phyloP scores from a whole-genome alignment of 106 monocot genomes.

The Vanilla planifolia region DNA sequence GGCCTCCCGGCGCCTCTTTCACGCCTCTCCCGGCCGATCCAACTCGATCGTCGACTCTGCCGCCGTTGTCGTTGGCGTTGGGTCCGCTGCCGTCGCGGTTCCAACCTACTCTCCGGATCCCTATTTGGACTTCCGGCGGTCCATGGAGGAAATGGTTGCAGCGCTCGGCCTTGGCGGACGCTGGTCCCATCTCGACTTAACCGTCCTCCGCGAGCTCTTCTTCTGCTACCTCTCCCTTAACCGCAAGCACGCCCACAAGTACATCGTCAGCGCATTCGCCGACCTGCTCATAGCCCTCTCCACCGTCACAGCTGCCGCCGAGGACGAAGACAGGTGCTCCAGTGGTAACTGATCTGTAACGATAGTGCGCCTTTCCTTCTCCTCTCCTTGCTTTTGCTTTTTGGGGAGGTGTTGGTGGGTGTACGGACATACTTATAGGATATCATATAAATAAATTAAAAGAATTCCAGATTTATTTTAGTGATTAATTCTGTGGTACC shows the following conservation, averaged over 20 bases:
- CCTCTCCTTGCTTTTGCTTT: too few relatives aligned
- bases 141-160: conserved; percentile 71
- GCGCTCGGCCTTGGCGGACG: conserved; percentile 25
- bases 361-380: conserved; percentile 2
- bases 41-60: conserved; percentile 39
- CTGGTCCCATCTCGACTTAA: conserved; percentile 9
- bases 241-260: conserved; percentile 42
- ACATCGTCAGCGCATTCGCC: conserved; percentile 56
- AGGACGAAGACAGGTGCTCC: background rate
- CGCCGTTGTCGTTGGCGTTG: conserved; percentile 4
- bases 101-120: conserved; percentile 56
- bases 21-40: conserved; percentile 44
- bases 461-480: too few relatives aligned
- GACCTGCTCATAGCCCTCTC: conserved; percentile 38
- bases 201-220: conserved; percentile 48
- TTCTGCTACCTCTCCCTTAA: conserved; percentile 70
- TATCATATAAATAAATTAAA: too few relatives aligned
- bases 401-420: too few relatives aligned
- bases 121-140: conserved; percentile 46
- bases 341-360: background rate
- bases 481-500: too few relatives aligned
- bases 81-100: conserved; percentile 30
- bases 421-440: too few relatives aligned
- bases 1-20: conserved; percentile 50
- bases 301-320: conserved; percentile 14